Evolutionary conservation across 139 green algal genomes (phyloP).

Genomic region (Chlamydomonas incerta): DNA sequence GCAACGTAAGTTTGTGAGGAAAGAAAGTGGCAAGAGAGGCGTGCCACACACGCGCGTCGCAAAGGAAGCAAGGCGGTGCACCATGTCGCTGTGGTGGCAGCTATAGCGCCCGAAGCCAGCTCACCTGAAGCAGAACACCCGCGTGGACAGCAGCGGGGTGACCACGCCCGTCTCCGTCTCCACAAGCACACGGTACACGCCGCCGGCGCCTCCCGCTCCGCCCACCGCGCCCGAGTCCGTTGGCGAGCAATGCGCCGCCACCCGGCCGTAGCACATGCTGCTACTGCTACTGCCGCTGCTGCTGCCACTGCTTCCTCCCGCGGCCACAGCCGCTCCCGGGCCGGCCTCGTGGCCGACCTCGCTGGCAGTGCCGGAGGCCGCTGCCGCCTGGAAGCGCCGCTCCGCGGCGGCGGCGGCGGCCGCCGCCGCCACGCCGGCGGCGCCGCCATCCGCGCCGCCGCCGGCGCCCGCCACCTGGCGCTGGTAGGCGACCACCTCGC

Average conservation of each 20-base stretch:
- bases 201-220: background rate
- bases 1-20: too few relatives aligned
- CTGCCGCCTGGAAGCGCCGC: background rate
- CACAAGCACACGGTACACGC: slow-evolving; percentile 58
- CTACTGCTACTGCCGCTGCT: background rate
- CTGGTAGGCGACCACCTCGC: slow-evolving; percentile 55
- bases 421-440: background rate
- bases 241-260: slow-evolving; percentile 59
- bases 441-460: background rate
- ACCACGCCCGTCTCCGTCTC: slow-evolving; percentile 60
- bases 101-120: too few relatives aligned
- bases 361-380: background rate
- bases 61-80: too few relatives aligned
- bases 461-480: background rate
- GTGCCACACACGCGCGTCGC: too few relatives aligned
- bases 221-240: background rate
- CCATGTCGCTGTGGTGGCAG: too few relatives aligned
- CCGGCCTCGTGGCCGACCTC: background rate
- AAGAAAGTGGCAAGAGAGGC: too few relatives aligned
- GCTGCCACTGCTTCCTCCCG: slow-evolving; percentile 1
- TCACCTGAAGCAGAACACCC: slow-evolving; percentile 53
- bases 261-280: slow-evolving; percentile 60
- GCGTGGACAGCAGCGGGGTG: slow-evolving; percentile 60
- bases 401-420: slow-evolving; percentile 31
- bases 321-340: background rate